A percentile compares a stretch with the other conserved stretches of the same genome.
These are phyloP conservation scores for Ophiostoma sp. DNA, from an alignment of 2,329 filamentous ascomycete genomes.

Conservation along the genomic window DNA sequence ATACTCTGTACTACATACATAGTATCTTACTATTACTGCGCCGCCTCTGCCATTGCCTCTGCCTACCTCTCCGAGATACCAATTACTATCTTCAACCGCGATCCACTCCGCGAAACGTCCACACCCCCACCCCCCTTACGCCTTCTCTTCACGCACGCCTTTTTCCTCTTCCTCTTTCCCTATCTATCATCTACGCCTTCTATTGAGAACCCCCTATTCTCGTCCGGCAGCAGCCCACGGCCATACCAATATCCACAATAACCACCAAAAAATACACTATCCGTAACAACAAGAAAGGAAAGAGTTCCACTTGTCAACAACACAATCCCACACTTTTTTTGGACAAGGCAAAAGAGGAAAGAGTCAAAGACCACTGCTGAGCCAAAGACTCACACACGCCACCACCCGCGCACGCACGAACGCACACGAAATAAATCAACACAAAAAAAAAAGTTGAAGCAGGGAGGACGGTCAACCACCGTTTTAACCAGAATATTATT, in stretches of 20 bases:
- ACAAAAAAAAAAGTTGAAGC: conserved; percentile 3
- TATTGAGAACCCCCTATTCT: conserved; percentile 9
- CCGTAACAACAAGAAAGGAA: conserved; percentile 9
- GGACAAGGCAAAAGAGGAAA: conserved; percentile 11
- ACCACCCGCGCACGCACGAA: neutral
- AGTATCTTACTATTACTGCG: too few relatives aligned
- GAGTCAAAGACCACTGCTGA: conserved; percentile 11
- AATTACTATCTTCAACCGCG: neutral
- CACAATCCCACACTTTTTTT: conserved; percentile 18
- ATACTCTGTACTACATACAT: neutral
- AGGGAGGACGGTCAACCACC: neutral
- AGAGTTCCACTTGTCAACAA: conserved; percentile 8
- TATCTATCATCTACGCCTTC: conserved; percentile 10
- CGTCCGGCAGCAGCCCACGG: conserved; percentile 15
- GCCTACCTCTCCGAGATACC: neutral
- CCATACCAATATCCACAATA: conserved; percentile 11
- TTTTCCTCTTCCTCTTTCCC: conserved; percentile 10
- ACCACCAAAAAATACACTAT: neutral
- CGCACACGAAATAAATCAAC: conserved; percentile 13
- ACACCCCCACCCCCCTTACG: conserved; percentile 14
- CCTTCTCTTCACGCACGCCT: conserved; percentile 13
- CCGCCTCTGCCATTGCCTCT: neutral
- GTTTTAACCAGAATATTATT: neutral
- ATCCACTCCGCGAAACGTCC: conserved; percentile 15
- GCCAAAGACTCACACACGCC: conserved; percentile 9